A percentile compares a stretch with the other conserved stretches of the same genome.
Evolutionary conservation across 2,329 filamentous ascomycete species (phyloP).

Genomic region (Botrytis galanthina): DNA sequence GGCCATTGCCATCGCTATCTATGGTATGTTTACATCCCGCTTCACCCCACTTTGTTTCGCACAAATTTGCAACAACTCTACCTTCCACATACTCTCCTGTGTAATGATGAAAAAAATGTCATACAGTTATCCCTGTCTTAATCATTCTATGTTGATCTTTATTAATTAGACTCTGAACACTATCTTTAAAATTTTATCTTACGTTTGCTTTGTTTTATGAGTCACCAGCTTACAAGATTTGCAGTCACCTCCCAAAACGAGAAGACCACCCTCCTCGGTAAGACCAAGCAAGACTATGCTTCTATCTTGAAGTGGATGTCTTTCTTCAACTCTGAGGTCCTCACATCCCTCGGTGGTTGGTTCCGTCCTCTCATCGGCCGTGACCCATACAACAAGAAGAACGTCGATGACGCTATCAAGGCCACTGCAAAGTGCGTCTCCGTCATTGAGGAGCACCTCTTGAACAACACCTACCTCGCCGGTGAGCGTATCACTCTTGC

Average conservation of each 20-base stretch:
- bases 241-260: slow-evolving; percentile 98
- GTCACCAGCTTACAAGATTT: slow-evolving; percentile 29
- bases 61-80: slow-evolving; percentile 21
- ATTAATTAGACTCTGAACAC: slow-evolving; percentile 74
- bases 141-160: slow-evolving; percentile 77
- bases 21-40: slow-evolving; percentile 66
- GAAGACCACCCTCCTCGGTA: slow-evolving; percentile 98
- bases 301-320: slow-evolving; percentile 99
- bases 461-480: slow-evolving; percentile 93
- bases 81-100: slow-evolving; percentile 17
- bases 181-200: slow-evolving; percentile 30
- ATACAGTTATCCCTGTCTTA: slow-evolving; percentile 99
- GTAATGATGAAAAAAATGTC: slow-evolving; percentile 52
- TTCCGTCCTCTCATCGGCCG: slow-evolving; percentile 81
- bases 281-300: slow-evolving; percentile 99
- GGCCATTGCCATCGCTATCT: slow-evolving; percentile 93
- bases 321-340: slow-evolving; percentile 86
- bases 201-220: slow-evolving; percentile 22
- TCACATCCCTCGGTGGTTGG: slow-evolving; percentile 72
- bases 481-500: slow-evolving; percentile 96
- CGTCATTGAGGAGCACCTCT: slow-evolving; percentile 82
- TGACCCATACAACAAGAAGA: slow-evolving; percentile 96
- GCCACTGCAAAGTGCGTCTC: slow-evolving; percentile 63
- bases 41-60: neutral
- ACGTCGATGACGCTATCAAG: slow-evolving; percentile 76